Conservation (phyloP, 2,329 filamentous ascomycete genomes). For the Penicillium crustosum region DNA sequence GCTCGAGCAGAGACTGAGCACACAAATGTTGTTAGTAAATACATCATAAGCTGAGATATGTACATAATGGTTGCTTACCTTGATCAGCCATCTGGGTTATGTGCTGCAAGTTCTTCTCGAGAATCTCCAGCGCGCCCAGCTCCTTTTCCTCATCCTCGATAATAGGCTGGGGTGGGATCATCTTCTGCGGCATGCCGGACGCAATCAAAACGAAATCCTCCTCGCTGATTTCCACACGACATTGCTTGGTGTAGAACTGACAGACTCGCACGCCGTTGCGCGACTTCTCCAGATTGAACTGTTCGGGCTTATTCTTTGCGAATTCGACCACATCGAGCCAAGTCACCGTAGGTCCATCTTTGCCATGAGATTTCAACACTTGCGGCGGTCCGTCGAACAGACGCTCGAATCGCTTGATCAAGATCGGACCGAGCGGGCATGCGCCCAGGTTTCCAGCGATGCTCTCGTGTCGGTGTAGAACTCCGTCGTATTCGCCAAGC, state of each 20-base stretch:
- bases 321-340: conserved; percentile 88
- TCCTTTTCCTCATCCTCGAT: conserved; percentile 86
- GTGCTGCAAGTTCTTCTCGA: conserved; percentile 73
- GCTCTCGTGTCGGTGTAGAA: conserved; percentile 81
- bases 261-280: conserved; percentile 70
- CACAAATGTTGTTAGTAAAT: background rate
- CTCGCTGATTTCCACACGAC: conserved; percentile 79
- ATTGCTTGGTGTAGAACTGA: conserved; percentile 78
- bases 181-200: conserved; percentile 77
- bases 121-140: conserved; percentile 76
- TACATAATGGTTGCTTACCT: conserved; percentile 44
- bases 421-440: conserved; percentile 75
- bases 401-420: conserved; percentile 82
- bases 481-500: conserved; percentile 79
- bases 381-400: conserved; percentile 80
- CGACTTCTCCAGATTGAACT: conserved; percentile 70
- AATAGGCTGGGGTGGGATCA: conserved; percentile 77
- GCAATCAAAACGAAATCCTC: conserved; percentile 84
- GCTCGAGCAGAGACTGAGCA: conserved; percentile 64
- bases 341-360: conserved; percentile 62
- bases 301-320: conserved; percentile 73
- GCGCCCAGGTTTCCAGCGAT: conserved; percentile 82
- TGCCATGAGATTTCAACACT: conserved; percentile 62
- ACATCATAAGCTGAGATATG: background rate
- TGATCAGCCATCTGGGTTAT: conserved; percentile 81